phyloP scores from a whole-genome alignment of 1,139 yeast genomes.

The Saccharomyces pastorianus region DNA sequence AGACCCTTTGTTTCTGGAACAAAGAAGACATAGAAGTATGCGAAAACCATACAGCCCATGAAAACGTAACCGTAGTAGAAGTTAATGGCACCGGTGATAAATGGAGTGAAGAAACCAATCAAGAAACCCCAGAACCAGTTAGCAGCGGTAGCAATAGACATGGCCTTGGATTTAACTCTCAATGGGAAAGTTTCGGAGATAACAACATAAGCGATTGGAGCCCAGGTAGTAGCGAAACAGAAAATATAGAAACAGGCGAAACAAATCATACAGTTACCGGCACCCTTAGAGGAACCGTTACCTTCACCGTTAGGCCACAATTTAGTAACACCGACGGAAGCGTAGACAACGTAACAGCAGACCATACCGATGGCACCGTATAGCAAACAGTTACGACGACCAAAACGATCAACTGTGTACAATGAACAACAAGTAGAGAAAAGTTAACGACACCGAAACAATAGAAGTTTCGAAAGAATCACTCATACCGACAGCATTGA shows the following conservation, averaged over 20 bases:
- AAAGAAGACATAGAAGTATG: conserved; percentile 52
- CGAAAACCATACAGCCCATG: conserved; percentile 54
- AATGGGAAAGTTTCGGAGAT: conserved; percentile 70
- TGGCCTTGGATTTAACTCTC: conserved; percentile 66
- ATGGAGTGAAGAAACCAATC: conserved; percentile 66
- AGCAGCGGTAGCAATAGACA: conserved; percentile 61
- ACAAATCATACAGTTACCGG: conserved; percentile 70
- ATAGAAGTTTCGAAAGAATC: conserved; percentile 71
- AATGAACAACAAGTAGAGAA: too few species aligned
- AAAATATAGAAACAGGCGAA: conserved; percentile 68
- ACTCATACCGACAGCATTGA: conserved; percentile 61
- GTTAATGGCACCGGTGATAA: conserved; percentile 40
- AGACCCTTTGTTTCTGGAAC: conserved; percentile 66
- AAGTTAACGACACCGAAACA: conserved; percentile 70
- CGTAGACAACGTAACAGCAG: conserved; percentile 35
- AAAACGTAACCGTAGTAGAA: conserved; percentile 58
- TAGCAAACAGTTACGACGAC: too few species aligned
- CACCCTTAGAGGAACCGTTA: conserved; percentile 38
- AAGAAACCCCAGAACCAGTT: conserved; percentile 75
- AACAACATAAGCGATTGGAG: conserved; percentile 66
- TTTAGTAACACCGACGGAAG: conserved; percentile 55
- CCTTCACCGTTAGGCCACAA: conserved; percentile 51
- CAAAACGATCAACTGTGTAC: too few species aligned
- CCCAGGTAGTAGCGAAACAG: conserved; percentile 79
- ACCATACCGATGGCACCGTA: too few species aligned